Evolutionary conservation across 1,284 basidiomycete genomes (phyloP).

Genomic region (Marasmius sp.): DNA sequence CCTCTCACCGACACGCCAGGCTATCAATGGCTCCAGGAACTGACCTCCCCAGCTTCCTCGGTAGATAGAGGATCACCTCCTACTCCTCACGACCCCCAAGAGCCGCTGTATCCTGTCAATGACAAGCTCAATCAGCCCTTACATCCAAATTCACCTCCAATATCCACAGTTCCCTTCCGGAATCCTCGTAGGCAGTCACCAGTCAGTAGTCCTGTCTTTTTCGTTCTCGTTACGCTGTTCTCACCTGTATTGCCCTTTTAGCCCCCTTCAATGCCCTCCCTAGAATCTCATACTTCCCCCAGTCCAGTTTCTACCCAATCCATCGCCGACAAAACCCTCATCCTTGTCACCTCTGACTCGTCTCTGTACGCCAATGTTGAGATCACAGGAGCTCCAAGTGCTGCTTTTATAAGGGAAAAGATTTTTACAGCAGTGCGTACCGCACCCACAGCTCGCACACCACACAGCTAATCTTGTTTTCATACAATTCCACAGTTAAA

Average conservation of each 20-base stretch:
- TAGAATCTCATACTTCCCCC: conserved; percentile 49
- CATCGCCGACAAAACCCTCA: conserved; percentile 48
- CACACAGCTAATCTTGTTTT: conserved; percentile 4
- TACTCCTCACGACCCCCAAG: conserved; percentile 53
- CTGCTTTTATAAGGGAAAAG: conserved; percentile 78
- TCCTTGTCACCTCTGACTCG: conserved; percentile 81
- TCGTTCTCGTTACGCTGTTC: conserved; percentile 30
- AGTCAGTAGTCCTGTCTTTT: background rate
- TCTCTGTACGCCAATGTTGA: conserved; percentile 81
- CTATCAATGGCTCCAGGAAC: conserved; percentile 34
- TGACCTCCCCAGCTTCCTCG: conserved; percentile 66
- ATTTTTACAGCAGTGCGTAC: conserved; percentile 78
- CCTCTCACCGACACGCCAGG: conserved; percentile 11
- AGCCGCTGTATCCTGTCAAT: conserved; percentile 41
- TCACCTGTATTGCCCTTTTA: conserved; percentile 13
- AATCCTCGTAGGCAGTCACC: background rate
- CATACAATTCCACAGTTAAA: conserved; percentile 55
- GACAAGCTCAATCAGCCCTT: conserved; percentile 27
- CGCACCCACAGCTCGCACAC: conserved; percentile 11
- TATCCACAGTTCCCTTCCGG: conserved; percentile 5
- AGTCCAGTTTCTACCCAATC: conserved; percentile 28
- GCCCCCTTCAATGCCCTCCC: conserved; percentile 11
- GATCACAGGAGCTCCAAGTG: conserved; percentile 67
- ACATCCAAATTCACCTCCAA: conserved; percentile 25
- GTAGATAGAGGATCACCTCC: conserved; percentile 52